Evolutionary conservation across 805 yeast genomes (phyloP).

Genomic region (Maudiozyma bulderi): DNA sequence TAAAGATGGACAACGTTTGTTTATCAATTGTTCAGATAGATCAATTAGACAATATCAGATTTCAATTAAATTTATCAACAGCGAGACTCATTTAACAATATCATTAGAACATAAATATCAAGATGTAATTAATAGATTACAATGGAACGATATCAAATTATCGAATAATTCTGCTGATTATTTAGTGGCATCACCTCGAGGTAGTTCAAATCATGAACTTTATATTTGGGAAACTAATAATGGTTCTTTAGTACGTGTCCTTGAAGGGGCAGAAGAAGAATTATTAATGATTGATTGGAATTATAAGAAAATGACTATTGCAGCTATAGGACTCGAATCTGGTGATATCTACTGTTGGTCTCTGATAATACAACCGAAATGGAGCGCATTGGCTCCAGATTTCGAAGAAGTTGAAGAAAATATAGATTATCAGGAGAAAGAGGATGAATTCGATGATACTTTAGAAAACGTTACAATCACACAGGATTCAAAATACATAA

Average conservation of each 20-base stretch:
- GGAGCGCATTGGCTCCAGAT: constrained; percentile 96
- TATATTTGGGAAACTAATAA: constrained; percentile 87
- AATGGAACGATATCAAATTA: constrained; percentile 77
- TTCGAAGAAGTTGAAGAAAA: constrained; percentile 91
- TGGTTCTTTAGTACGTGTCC: constrained; percentile 80
- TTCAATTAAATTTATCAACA: background rate
- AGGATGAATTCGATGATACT: constrained; percentile 71
- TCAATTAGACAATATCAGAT: constrained; percentile 48
- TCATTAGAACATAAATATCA: constrained; percentile 76
- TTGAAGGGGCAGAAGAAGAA: constrained; percentile 84
- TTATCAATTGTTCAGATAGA: constrained; percentile 70
- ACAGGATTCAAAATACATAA: background rate
- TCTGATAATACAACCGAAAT: constrained; percentile 73
- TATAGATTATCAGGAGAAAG: constrained; percentile 76
- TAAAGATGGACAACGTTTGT: constrained; percentile 49
- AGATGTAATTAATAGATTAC: constrained; percentile 78
- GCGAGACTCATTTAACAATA: constrained; percentile 31
- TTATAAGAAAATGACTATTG: constrained; percentile 58
- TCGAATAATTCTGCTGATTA: constrained; percentile 70
- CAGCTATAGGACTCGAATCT: constrained; percentile 76
- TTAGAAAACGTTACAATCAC: background rate
- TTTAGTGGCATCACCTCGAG: constrained; percentile 80
- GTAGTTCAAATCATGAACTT: constrained; percentile 72
- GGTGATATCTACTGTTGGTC: constrained; percentile 81
- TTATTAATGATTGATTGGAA: constrained; percentile 84